Evolutionary conservation across 1,284 basidiomycete species (phyloP), one percentile per base, ranked within the genome.

Genomic region (Tylopilus orsonianus): DNA sequence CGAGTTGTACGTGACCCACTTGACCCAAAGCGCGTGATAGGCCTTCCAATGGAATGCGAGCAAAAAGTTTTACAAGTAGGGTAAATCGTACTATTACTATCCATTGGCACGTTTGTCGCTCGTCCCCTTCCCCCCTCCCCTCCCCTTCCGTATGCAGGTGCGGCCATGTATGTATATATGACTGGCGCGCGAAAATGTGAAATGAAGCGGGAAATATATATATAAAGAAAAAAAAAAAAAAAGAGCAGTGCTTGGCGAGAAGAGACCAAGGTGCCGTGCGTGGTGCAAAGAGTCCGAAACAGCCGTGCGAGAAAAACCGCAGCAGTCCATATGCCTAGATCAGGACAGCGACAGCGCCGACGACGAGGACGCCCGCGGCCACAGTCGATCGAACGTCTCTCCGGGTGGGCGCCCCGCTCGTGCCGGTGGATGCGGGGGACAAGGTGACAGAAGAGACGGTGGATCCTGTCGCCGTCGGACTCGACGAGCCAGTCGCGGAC

Each of bases 281-380:
- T n/a, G n/a, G n/a, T n/a, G n/a, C n/a, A n/a, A n/a, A n/a, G n/a
- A n/a, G n/a, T n/a, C n/a, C n/a, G n/a, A n/a, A n/a, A n/a, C n/a
- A n/a, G n/a, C n/a, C n/a, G n/a, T n/a, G n/a, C n/a, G n/a, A n/a
- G n/a, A n/a, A n/a, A n/a, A n/a, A n/a, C n/a, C n/a, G n/a, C n/a
- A n/a, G n/a, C n/a, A n/a, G n/a, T n/a, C n/a, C n/a, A n/a, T 9
- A 5, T 0, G 42, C 12, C 20, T 16, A 53, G 9, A 48, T 19
- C n/a, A 61, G 20, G 19, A 26, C 43, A 13, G 26, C 43, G 16
- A 50, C 29, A 1, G 20, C 49, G 20, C 47, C 59, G 14, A 51
- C 42, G 2, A 44, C 47, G 19, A n/a, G n/a, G n/a, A 50, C 41
- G 8, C 47, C 41, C 8, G 43, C 37, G 4, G 50, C 27, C 6